Conservation (phyloP, 225 moss, liverwort and hornwort species). For the Antitrichia curtipendula region DNA sequence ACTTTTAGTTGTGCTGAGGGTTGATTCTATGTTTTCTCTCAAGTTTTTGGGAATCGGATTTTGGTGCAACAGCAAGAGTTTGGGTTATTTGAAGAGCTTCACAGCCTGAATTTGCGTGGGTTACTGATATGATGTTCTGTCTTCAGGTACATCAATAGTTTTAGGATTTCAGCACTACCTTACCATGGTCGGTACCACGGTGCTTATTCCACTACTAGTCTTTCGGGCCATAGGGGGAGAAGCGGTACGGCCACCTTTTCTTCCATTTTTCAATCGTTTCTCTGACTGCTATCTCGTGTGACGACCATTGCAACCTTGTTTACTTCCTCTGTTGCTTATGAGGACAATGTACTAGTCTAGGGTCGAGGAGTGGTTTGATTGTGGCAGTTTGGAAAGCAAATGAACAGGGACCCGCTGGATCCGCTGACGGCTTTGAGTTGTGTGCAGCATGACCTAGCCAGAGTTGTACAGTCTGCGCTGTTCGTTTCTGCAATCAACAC, state of each 20-base stretch:
- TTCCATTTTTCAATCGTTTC: not conserved
- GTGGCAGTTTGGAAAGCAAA: not conserved
- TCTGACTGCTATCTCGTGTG: not conserved
- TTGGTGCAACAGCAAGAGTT: not conserved
- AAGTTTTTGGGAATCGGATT: not conserved
- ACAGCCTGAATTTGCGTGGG: not conserved
- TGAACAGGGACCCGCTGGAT: not conserved
- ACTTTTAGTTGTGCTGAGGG: not conserved
- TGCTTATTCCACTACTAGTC: slow-evolving; percentile 28
- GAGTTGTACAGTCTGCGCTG: slow-evolving; percentile 60
- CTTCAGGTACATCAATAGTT: slow-evolving; percentile 14
- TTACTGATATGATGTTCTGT: not conserved
- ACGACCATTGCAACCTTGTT: not conserved
- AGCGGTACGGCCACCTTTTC: not conserved
- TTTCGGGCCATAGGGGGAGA: slow-evolving; percentile 26
- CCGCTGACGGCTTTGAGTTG: not conserved
- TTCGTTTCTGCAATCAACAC: slow-evolving; percentile 79
- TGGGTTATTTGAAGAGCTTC: not conserved
- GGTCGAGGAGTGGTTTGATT: not conserved
- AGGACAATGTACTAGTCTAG: not conserved
- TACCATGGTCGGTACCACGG: slow-evolving; percentile 26
- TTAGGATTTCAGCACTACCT: slow-evolving; percentile 54
- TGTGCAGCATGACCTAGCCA: slow-evolving; percentile 53
- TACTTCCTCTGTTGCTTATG: not conserved
- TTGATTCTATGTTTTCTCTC: not conserved